Conservation (phyloP, 176 grass and related monocot genomes). For the Metroxylon sagu region DNA sequence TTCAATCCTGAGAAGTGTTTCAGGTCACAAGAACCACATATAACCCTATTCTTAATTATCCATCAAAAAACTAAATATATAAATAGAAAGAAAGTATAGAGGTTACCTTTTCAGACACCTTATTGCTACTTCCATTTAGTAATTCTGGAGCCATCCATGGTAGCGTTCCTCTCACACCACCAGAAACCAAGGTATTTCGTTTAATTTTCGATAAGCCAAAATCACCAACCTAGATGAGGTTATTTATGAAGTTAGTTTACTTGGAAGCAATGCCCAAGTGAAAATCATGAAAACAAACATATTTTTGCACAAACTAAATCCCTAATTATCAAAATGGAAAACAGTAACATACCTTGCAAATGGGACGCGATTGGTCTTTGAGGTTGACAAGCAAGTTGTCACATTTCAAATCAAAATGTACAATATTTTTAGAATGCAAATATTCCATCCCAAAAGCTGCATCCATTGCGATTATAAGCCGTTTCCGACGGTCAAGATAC, state of each 20-base stretch:
- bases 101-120: constrained; percentile 81
- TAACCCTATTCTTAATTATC: no score
- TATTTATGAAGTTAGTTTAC: neutral
- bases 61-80: constrained; percentile 4
- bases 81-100: neutral
- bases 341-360: constrained; percentile 54
- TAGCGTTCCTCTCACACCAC: constrained; percentile 76
- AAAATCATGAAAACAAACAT: neutral
- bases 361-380: constrained; percentile 83
- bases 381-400: constrained; percentile 93
- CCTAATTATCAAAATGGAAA: constrained; percentile 5
- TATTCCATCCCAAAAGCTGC: constrained; percentile 93
- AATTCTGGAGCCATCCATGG: constrained; percentile 93
- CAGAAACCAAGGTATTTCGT: constrained; percentile 89
- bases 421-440: constrained; percentile 90
- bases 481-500: constrained; percentile 75
- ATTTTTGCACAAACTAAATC: no score
- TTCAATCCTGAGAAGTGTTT: no score
- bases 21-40: no score
- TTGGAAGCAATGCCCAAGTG: neutral
- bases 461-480: constrained; percentile 88
- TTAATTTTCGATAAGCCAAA: constrained; percentile 92
- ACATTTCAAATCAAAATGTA: constrained; percentile 92
- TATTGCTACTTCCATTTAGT: constrained; percentile 82
- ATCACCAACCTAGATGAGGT: constrained; percentile 60